Base-by-base conservation (phyloP, 768 basidiomycete species). In the Dioszegia hungarica region DNA sequence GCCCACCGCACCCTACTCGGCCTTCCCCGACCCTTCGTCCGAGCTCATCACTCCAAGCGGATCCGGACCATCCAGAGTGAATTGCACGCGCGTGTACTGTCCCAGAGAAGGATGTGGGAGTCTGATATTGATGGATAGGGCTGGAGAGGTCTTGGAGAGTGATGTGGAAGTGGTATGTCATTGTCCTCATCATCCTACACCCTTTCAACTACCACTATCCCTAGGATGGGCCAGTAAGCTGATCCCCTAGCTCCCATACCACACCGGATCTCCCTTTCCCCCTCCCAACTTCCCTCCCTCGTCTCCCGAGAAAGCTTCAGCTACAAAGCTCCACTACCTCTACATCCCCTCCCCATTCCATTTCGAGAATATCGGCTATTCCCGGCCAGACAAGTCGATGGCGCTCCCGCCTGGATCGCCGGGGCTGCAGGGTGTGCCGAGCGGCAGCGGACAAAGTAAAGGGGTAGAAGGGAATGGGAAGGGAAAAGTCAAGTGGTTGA, bases 321-420 rank as follows among this genome's bases (percentile, higher is more conserved):
- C n/a, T n/a, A n/a, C n/a, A n/a, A n/a, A n/a, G n/a, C n/a, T n/a
- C n/a, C n/a, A n/a, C 34, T 27, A 28, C 49, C 27, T 41, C 34
- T 34, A 67, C 44, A 56, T 77, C 47, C 45, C 60, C 25, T 63
- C 58, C 2, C 77, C 77, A 3, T 69, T 75, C 55, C 54, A 67
- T 3, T 77, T 77, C 43, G 77, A 77, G 20, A 77, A 77, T 53
- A 67, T 75, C 24, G 77, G 77, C n/a, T 77, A 75, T 61, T 73
- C 75, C 3, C 44, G 73, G 25, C 61, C 67, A 2, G 63, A 64
- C 24, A 15, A 52, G 0, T 27, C 57, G 2, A 57, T 24, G 9
- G 3, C 31, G 19, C 29, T 57, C 36, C 54, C 57, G 3, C 38
- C 44, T 6, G 24, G 49, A 17, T 44, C 57, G 10, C 57, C 63